A percentile compares a stretch with the other conserved stretches of the same genome.
phyloP scores from a whole-genome alignment of 1,284 basidiomycete genomes.

The Vanrija sp. region DNA sequence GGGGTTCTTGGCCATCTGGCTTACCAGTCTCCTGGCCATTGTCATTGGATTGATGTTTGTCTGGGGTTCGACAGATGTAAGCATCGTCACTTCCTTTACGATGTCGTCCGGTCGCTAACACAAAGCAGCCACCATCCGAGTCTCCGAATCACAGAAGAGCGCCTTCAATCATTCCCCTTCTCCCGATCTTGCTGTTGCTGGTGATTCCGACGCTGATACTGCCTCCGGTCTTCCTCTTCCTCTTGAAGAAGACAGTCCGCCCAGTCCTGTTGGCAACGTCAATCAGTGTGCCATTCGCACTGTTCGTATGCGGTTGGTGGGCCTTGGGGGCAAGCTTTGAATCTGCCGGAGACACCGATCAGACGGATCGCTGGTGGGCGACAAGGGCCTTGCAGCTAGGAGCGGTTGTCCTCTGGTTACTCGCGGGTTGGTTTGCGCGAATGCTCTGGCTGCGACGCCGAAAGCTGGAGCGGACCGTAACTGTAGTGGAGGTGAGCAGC shows the following conservation, averaged over 20 bases:
- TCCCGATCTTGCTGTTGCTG: conserved; percentile 76
- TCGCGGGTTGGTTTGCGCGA: conserved; percentile 68
- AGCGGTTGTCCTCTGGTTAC: conserved; percentile 66
- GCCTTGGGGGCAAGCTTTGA: conserved; percentile 87
- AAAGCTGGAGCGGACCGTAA: conserved; percentile 57
- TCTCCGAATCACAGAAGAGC: not conserved
- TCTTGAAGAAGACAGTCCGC: conserved; percentile 71
- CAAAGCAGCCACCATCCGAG: not conserved
- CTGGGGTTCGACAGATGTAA: conserved; percentile 48
- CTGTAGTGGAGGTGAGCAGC: conserved; percentile 60
- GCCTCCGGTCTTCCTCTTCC: conserved; percentile 71
- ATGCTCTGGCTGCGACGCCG: conserved; percentile 64
- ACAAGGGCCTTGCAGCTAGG: conserved; percentile 65
- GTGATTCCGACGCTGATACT: conserved; percentile 66
- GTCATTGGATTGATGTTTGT: conserved; percentile 44
- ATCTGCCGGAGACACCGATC: conserved; percentile 63
- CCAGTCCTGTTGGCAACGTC: conserved; percentile 77
- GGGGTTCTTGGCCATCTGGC: conserved; percentile 44
- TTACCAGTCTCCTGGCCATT: conserved; percentile 36
- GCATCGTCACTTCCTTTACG: not conserved
- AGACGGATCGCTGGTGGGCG: conserved; percentile 69
- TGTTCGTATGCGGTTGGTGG: conserved; percentile 78
- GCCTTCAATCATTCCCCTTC: conserved; percentile 63
- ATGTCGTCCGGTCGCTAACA: not conserved
- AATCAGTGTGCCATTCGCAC: conserved; percentile 71